Evolutionary conservation across 805 yeast genomes (phyloP).

Genomic region (Yarrowia porcina): DNA sequence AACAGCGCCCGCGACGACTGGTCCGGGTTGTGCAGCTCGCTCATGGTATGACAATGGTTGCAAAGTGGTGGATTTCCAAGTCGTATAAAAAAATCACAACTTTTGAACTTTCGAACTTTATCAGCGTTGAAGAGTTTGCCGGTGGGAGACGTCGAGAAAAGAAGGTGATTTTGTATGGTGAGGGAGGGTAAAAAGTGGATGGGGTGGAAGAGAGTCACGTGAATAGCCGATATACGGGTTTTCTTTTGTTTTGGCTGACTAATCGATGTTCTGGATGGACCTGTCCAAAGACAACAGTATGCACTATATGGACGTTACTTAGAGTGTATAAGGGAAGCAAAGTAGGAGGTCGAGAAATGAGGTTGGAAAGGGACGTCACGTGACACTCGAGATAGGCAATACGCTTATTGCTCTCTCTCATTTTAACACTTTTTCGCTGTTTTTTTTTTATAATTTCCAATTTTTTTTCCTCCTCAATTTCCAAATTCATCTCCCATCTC

Average conservation of each 20-base stretch:
- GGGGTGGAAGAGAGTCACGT: too few species aligned
- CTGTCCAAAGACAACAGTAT: too few species aligned
- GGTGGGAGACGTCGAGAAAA: not conserved
- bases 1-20: slow-evolving; percentile 29
- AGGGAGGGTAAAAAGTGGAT: too few species aligned
- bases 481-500: not conserved
- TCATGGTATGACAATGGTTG: not conserved
- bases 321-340: not conserved
- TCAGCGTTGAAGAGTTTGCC: not conserved
- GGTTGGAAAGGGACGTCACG: too few species aligned
- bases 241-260: not conserved
- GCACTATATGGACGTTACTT: not conserved
- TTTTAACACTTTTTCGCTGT: not conserved
- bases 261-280: too few species aligned
- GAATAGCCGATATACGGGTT: too few species aligned
- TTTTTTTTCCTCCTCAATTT: too few species aligned
- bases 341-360: too few species aligned
- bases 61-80: too few species aligned
- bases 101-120: not conserved
- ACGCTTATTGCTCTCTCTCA: not conserved
- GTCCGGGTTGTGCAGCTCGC: slow-evolving; percentile 26
- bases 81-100: too few species aligned
- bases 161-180: too few species aligned
- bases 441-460: not conserved
- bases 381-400: too few species aligned